Conservation (phyloP, 441 rosid species). For the Erodium moschatum region DNA sequence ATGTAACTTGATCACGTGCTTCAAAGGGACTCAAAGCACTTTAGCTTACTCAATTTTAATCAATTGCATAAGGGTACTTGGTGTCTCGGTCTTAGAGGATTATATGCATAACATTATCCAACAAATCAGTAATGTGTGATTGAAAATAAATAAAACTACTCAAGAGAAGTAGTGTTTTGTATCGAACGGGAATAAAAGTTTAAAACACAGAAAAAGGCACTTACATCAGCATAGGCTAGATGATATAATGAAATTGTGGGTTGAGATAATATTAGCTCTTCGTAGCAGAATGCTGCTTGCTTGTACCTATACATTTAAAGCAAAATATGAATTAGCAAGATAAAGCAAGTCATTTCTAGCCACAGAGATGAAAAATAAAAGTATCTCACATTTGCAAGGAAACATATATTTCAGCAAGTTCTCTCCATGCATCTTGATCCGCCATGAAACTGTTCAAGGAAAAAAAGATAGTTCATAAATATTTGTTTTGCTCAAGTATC, state of each 20-base stretch:
- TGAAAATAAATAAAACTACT: no score
- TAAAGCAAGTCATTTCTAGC: constrained; percentile 12
- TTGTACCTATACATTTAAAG: constrained; percentile 59
- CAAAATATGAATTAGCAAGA: background rate
- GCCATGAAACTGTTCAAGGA: constrained; percentile 73
- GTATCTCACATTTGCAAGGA: constrained; percentile 77
- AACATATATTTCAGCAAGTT: constrained; percentile 82
- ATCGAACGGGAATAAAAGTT: background rate
- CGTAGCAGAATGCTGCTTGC: constrained; percentile 97
- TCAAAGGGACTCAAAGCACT: background rate
- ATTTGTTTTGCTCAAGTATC: background rate
- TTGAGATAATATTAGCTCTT: constrained; percentile 75
- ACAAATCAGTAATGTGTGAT: no score
- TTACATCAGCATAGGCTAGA: constrained; percentile 84
- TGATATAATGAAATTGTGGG: constrained; percentile 78
- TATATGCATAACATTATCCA: no score
- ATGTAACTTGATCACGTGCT: no score
- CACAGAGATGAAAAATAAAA: background rate
- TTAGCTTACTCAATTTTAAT: background rate
- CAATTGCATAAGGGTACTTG: background rate
- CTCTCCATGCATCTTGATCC: constrained; percentile 99
- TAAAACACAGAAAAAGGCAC: constrained; percentile 19
- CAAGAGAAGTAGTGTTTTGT: background rate
- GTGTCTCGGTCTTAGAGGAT: background rate
- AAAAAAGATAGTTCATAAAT: background rate